Base-by-base conservation (phyloP, 352 stramenopile species). In the Globisporangium perplexum region DNA sequence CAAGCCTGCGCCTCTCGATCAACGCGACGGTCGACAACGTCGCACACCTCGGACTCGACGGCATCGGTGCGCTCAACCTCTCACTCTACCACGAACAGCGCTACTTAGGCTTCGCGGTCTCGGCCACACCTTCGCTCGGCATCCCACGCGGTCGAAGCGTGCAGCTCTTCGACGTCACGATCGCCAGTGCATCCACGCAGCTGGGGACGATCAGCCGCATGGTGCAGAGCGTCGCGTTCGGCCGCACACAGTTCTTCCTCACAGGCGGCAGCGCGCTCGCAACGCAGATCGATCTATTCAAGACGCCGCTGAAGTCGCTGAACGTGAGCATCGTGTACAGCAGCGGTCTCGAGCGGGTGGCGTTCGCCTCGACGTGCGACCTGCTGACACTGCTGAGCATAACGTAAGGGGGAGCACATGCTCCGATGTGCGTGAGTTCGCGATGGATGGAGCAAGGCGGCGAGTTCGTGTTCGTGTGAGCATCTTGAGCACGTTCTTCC, bases 51-150 rank as follows among this genome's bases (percentile, higher is more conserved):
- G 55, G 55, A 3, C 30, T 60, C 38, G 18, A 47, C 30, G 55
- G 77, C 56, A 71, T 90, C 28, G 80, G 75, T 39, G 58, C 65
- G 44, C 71, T 90, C 45, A 90, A 88, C 59, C 57, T 90, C 59
- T 86, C 65, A 18, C 55, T 90, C 31, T 87, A 87, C 69, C 85
- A 78, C 59, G 56, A 63, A 14, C 50, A 83, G 36, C 65, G 70
- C 26, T 90, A 85, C 59, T 55, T 90, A 35, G 79, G 79, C 20
- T 84, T 86, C 55, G 73, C 74, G 2, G 39, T 81, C 35, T 84
- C 77, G 45, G 52, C 58, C 10, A 62, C 74, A 33, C 64, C 72
- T 10, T 53, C 72, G 43, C 48, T 75, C 36, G 72, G 72, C 36
- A 48, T 86, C 24, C 74, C 74, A n/a, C 72, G 79, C 55, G 79